A percentile compares a stretch with the other conserved stretches of the same genome.
phyloP scores from a whole-genome alignment of 768 basidiomycete species.

The Tulasnella sp. region DNA sequence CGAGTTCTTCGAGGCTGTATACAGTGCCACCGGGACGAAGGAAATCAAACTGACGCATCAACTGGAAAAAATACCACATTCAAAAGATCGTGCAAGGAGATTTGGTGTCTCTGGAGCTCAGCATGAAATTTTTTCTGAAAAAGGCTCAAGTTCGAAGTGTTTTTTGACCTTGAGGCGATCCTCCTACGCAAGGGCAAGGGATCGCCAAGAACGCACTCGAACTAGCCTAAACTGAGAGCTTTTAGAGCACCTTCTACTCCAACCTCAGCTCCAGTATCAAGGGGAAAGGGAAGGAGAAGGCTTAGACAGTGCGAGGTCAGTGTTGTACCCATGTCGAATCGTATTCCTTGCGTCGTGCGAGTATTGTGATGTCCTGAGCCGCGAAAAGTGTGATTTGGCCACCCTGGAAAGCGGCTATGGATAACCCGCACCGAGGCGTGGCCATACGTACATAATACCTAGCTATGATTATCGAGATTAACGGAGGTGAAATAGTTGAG shows the following conservation, averaged over 20 bases:
- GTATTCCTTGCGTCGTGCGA: not conserved
- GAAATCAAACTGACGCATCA: not conserved
- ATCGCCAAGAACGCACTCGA: not conserved
- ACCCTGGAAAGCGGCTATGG: not conserved
- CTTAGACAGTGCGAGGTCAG: not conserved
- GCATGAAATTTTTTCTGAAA: not conserved
- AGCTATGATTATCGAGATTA: too few relatives aligned
- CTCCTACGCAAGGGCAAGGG: not conserved
- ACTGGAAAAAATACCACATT: not conserved
- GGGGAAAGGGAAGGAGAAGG: not conserved
- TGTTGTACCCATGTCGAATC: not conserved
- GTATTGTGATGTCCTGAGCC: too few relatives aligned
- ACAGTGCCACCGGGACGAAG: not conserved
- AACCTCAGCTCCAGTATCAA: not conserved
- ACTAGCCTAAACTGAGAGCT: not conserved
- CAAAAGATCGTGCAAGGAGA: not conserved
- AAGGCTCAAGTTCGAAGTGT: not conserved
- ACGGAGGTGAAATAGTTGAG: too few relatives aligned
- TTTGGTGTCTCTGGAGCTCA: not conserved
- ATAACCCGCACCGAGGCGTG: not conserved
- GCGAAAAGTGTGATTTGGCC: too few relatives aligned
- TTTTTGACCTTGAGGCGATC: not conserved
- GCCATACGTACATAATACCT: too few relatives aligned
- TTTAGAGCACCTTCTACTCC: not conserved
- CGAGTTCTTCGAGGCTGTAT: not conserved